Percentiles rank a stretch among this genome's conserved stretches.
phyloP scores from a whole-genome alignment of 345 rosid genomes.

The Abelmoschus esculentus region DNA sequence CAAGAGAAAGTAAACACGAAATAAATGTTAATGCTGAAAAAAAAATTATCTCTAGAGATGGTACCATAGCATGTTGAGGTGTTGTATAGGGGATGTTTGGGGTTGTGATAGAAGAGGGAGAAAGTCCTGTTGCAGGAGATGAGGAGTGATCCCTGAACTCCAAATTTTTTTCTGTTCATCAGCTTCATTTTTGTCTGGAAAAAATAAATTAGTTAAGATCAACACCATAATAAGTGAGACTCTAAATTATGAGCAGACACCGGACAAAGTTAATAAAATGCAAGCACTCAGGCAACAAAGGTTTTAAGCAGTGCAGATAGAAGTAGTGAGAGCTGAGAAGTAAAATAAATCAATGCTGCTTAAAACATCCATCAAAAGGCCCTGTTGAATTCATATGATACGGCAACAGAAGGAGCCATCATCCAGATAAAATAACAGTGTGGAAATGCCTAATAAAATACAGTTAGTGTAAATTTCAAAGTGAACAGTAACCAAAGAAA shows the following conservation, averaged over 20 bases:
- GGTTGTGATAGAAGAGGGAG: constrained; percentile 44
- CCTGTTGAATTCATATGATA: background rate
- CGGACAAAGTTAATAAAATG: background rate
- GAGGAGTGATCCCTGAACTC: constrained; percentile 40
- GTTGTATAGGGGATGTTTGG: constrained; percentile 44
- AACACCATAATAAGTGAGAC: background rate
- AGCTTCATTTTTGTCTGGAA: constrained; percentile 57
- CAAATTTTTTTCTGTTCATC: constrained; percentile 54
- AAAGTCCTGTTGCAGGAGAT: constrained; percentile 35
- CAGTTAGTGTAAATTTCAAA: background rate
- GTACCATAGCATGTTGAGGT: constrained; percentile 57
- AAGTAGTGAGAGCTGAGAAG: background rate
- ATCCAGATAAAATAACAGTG: background rate
- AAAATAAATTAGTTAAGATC: background rate
- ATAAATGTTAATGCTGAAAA: constrained; percentile 6
- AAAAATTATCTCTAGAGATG: constrained; percentile 16
- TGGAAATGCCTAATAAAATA: background rate
- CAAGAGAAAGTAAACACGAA: background rate
- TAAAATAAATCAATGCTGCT: background rate
- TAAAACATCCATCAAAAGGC: background rate
- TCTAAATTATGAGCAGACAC: background rate
- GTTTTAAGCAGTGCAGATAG: background rate
- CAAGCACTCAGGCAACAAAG: background rate
- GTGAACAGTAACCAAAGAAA: background rate
- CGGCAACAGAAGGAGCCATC: background rate